Base-by-base conservation (phyloP, 495 filamentous ascomycete species). In the Xanthoparmelia taractica region DNA sequence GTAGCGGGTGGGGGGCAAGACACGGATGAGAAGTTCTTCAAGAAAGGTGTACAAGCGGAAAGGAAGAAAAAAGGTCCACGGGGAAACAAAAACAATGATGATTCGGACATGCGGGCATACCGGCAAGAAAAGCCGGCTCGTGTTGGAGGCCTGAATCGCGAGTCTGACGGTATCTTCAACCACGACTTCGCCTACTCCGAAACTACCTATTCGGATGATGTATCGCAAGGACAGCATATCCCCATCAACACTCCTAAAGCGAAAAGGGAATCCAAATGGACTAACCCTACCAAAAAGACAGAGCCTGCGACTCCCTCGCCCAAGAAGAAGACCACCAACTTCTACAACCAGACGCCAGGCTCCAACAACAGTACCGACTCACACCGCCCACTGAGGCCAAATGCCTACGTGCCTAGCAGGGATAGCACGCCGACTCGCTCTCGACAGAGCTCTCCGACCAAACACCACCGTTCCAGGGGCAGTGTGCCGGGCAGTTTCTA, bases 61-160 rank as follows among this genome's bases (percentile, higher is more conserved):
- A 77, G 66, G 72, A 73, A 17, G 73, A 77, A 60, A 67, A 73
- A 43, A 76, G 75, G 27, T 70, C 74, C 33, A 69, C 75, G 50
- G 65, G 69, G 65, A 76, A 80, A 61, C 70, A 78, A 54, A 73
- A 79, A 67, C 65, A 72, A 63, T 43, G 82, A 77, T 18, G 89
- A 94, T 71, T 79, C 78, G n/a, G 87, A 89, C 59, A 84, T 92
- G 50, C 84, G 87, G 45, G 82, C 84, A 2, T 96, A 96, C 76
- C 87, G 90, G 11, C 80, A 88, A 70, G 92, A 96, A 74, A 90
- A 88, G 69, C 76, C 91, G 7, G 91, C 92, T 3, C 80, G 87
- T 38, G 89, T 96, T 25, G 92, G 92, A 45, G 92, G 91, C 23
- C 75, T 96, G 68, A 96, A 96, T 72, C 83, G 85, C 55, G 77